Evolutionary conservation across 2,329 filamentous ascomycete genomes (phyloP).

Genomic region (Pseudogymnoascus sp.): DNA sequence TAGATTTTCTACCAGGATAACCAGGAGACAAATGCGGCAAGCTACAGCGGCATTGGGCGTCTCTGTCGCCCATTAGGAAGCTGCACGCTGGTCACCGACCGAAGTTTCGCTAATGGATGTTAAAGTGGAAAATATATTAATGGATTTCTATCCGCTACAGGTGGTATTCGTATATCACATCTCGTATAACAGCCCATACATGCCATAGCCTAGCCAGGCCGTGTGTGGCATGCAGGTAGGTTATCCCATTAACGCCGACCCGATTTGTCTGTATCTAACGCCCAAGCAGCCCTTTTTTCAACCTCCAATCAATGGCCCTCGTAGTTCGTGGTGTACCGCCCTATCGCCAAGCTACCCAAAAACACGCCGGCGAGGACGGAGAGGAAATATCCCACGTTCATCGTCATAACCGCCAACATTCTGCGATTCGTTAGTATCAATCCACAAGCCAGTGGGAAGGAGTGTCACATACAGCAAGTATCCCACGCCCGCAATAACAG

Average conservation of each 20-base stretch:
- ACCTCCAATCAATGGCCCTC: neutral
- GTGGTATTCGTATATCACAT: slow-evolving; percentile 1
- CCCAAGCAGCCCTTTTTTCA: neutral
- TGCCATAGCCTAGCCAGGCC: neutral
- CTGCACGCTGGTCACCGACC: too few relatives aligned
- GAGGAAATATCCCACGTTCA: slow-evolving; percentile 78
- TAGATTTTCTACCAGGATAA: neutral
- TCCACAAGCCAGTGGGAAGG: neutral
- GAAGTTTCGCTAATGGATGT: neutral
- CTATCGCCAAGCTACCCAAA: slow-evolving; percentile 62
- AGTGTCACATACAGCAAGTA: slow-evolving; percentile 68
- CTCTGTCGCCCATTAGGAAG: neutral
- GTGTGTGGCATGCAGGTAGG: neutral
- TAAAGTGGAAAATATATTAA: neutral
- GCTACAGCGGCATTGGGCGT: neutral
- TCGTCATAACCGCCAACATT: slow-evolving; percentile 88
- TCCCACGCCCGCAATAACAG: slow-evolving; percentile 63
- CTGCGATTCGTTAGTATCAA: slow-evolving; percentile 36
- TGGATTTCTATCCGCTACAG: neutral
- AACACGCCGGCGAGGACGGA: slow-evolving; percentile 74
- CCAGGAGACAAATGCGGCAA: neutral
- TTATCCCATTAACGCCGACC: neutral
- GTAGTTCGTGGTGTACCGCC: slow-evolving; percentile 20
- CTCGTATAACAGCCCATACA: neutral
- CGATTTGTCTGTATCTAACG: neutral